Base-by-base conservation (phyloP, 1,284 basidiomycete genomes). In the Porogramme epimiltina region DNA sequence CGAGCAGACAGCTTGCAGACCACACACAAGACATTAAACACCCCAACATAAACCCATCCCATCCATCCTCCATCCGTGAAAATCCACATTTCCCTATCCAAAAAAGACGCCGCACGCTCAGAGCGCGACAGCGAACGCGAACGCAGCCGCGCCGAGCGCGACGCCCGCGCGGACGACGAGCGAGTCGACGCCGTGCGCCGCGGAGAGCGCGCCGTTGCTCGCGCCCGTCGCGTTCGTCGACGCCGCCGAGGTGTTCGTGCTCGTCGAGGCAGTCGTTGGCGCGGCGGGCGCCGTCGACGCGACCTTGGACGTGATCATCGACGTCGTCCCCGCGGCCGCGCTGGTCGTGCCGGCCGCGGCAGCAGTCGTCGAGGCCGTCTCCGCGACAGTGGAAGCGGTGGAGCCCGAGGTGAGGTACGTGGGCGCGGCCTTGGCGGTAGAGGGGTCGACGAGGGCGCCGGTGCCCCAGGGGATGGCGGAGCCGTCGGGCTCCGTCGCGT, bases 381-480 rank as follows among this genome's bases (percentile, higher is more conserved):
- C 28, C 9, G 38, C n/a, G 49, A 16, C 23, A 15, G 36, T 39
- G 42, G 36, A 9, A n/a, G 31, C 24, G 13, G 36, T 26, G 23
- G 16, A 26, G n/a, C 28, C 36, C 37, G 40, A 37, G 4, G 18
- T 16, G 46, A 54, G 39, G 38, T 54, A 56, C 28, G 45, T 25
- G 2, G 71, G 69, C 0, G 69, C 51, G 37, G 70, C 42, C 19
- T 51, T 54, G 16, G 70, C 66, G 20, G 39, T 46, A 43, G 60
- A 54, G 10, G 69, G 59, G 60, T 82, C 74, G 16, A 68, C 69
- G 48, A 93, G 79, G n/a, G 70, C 65, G 40, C 89, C 91, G 3
- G 60, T 72, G 38, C 91, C 91, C 87, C 87, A 94, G 0, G 82
- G 77, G 45, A 92, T 84, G 3, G 68, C 38, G 34, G 34, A 10